phyloP scores from a whole-genome alignment of 2,329 filamentous ascomycete species.

The Alternaria incomplexa region DNA sequence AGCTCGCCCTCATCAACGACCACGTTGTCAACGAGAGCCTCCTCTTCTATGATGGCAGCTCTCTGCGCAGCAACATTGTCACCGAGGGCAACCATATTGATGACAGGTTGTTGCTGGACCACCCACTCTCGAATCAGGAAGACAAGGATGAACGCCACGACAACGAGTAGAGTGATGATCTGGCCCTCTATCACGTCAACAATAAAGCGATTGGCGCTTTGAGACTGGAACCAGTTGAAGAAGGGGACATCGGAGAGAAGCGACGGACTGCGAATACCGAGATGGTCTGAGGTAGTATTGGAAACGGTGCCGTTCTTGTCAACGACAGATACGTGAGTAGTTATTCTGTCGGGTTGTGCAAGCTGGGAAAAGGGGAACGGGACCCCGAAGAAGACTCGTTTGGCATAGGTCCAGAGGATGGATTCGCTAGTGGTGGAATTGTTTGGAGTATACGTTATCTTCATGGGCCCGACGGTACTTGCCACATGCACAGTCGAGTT shows the following conservation, averaged over 20 bases:
- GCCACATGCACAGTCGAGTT: conserved; percentile 26
- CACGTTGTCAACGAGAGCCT: conserved; percentile 19
- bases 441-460: conserved; percentile 51
- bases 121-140: conserved; percentile 98
- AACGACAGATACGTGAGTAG: conserved; percentile 29
- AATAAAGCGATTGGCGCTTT: conserved; percentile 76
- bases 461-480: conserved; percentile 41
- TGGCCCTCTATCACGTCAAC: conserved; percentile 90
- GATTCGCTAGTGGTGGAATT: conserved; percentile 50
- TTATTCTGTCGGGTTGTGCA: conserved; percentile 23
- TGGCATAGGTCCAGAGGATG: conserved; percentile 54
- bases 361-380: conserved; percentile 28
- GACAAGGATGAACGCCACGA: conserved; percentile 93
- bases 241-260: conserved; percentile 65
- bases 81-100: conserved; percentile 69
- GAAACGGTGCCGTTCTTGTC: conserved; percentile 27
- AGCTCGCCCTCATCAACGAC: conserved; percentile 13
- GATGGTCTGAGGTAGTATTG: conserved; percentile 36
- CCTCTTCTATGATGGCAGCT: conserved; percentile 35
- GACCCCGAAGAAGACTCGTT: conserved; percentile 49
- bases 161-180: conserved; percentile 88
- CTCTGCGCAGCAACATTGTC: conserved; percentile 36
- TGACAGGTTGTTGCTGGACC: conserved; percentile 93
- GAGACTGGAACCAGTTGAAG: conserved; percentile 60
- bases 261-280: conserved; percentile 39